Evolutionary conservation across 768 basidiomycete genomes (phyloP), one percentile per base, ranked within the genome.

Genomic region (Lactifluus pinguis): DNA sequence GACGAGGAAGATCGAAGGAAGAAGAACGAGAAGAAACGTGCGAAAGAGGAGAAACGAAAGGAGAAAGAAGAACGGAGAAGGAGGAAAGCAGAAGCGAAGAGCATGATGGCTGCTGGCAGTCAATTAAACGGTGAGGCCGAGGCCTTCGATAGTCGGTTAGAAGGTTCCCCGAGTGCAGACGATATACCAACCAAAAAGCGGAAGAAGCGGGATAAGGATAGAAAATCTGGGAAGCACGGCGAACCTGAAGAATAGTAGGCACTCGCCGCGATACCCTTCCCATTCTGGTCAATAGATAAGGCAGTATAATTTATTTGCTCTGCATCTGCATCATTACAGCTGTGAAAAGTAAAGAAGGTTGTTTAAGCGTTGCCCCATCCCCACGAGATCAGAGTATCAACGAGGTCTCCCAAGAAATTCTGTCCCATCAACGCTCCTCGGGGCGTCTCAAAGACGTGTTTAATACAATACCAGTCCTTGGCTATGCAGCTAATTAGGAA

Each of bases 1-100:
- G 42, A 56, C 48, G 57, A 64, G 41, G 69, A 64, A 38, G 67
- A 66, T 38, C 49, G 39, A 38, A 62, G 63, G 64, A 70, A 67
- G 61, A 63, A 58, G 60, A 62, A 56, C 52, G 65, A 64, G 49
- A 49, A 49, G 53, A 66, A 39, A 29, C 54, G 30, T 34, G 62
- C 56, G 39, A 68, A 67, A n/a, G 60, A 64, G 25, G 68, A 65
- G 15, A 66, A 67, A 57, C 62, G 65, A 52, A 63, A 57, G 55
- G 72, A 70, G 59, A 76, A 74, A 65, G 68, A 68, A 17, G 73
- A 71, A 65, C 70, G 67, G 57, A 74, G 69, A 61, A 68, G 61
- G 19, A 71, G 70, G 58, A 64, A 57, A 53, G 66, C 47, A 30
- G 62, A 65, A n/a, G 65, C 50, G 13, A 54, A 44, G 25, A 47